Conservation (phyloP, 345 rosid species). For the Passiflora organensis region DNA sequence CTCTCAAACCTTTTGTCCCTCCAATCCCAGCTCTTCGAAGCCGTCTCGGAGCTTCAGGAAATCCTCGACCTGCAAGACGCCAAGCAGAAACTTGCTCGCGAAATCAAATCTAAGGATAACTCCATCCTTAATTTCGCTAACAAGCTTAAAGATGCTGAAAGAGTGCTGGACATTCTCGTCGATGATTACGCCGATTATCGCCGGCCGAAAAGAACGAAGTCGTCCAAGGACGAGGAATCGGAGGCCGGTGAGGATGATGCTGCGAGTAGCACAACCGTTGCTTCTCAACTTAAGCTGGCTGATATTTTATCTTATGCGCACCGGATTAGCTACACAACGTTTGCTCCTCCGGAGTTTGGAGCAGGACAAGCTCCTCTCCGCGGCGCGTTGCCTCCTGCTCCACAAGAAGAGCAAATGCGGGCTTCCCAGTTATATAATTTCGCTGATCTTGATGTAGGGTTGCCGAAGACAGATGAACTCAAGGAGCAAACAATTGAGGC, state of each 20-base stretch:
- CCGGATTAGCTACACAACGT: slow-evolving; percentile 85
- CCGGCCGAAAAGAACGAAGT: slow-evolving; percentile 50
- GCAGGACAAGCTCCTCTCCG: slow-evolving; percentile 87
- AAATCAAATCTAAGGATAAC: slow-evolving; percentile 51
- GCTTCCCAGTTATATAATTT: slow-evolving; percentile 77
- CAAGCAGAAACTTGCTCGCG: slow-evolving; percentile 54
- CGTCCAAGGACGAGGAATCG: not conserved
- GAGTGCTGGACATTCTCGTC: slow-evolving; percentile 71
- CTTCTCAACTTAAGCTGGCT: slow-evolving; percentile 64
- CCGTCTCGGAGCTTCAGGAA: slow-evolving; percentile 86
- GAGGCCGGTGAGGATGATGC: slow-evolving; percentile 17
- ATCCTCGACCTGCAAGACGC: slow-evolving; percentile 92
- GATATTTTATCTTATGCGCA: slow-evolving; percentile 83
- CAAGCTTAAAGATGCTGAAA: slow-evolving; percentile 72
- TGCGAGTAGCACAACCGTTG: slow-evolving; percentile 51
- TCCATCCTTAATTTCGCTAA: slow-evolving; percentile 62
- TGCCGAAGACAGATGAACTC: slow-evolving; percentile 52
- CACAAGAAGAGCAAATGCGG: slow-evolving; percentile 96
- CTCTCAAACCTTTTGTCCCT: slow-evolving; percentile 59
- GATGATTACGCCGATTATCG: slow-evolving; percentile 85
- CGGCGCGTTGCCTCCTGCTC: slow-evolving; percentile 94
- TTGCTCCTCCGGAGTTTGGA: slow-evolving; percentile 91
- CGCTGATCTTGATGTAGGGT: slow-evolving; percentile 83
- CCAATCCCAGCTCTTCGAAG: slow-evolving; percentile 86
- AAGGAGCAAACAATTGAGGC: slow-evolving; percentile 62